Conservation (phyloP, 2,329 filamentous ascomycete species). For the Trichoderma aggressivum region DNA sequence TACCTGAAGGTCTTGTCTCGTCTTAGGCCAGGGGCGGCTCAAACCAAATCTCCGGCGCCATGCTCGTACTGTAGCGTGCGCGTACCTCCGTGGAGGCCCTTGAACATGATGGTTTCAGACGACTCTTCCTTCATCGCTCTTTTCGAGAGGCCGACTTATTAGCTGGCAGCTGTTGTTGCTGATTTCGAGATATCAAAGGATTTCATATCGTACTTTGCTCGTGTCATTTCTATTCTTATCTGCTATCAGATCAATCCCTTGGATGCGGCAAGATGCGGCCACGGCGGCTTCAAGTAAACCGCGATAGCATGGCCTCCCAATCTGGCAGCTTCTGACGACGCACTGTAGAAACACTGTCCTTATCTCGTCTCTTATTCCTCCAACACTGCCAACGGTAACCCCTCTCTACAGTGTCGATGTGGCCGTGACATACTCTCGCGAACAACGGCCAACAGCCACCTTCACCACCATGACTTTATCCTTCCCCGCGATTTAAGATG, state of each 20-base stretch:
- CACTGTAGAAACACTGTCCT: background rate
- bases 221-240: background rate
- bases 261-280: constrained; percentile 6
- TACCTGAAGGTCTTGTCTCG: background rate
- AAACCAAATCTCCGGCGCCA: constrained; percentile 15
- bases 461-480: background rate
- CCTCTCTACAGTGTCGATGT: constrained; percentile 6
- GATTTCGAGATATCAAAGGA: background rate
- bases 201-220: background rate
- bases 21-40: constrained; percentile 4
- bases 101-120: background rate
- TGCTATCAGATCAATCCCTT: background rate
- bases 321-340: background rate
- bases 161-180: background rate
- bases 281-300: background rate
- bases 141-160: background rate
- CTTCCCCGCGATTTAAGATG: constrained; percentile 16
- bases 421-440: background rate
- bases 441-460: background rate
- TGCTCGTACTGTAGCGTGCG: background rate
- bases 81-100: background rate
- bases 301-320: constrained; percentile 7
- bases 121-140: background rate
- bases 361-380: background rate
- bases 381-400: background rate